Conservation (phyloP, 495 filamentous ascomycete species). For the Copromyces sp. region DNA sequence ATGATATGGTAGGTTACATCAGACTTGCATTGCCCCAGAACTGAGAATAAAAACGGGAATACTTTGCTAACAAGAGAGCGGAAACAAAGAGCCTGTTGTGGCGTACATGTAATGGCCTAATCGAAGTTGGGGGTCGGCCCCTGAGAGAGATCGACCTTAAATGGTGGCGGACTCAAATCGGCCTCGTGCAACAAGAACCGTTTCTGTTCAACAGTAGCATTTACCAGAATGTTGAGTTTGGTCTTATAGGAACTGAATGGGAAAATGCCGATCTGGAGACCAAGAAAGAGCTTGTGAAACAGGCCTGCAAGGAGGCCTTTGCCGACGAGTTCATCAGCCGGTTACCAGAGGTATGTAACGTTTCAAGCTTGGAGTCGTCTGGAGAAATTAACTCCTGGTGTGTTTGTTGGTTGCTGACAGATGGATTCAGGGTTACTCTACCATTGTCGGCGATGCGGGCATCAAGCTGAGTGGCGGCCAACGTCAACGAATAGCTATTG, state of each 20-base stretch:
- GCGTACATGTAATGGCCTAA: constrained; percentile 39
- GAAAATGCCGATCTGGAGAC: constrained; percentile 39
- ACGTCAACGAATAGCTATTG: constrained; percentile 58
- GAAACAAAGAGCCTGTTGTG: constrained; percentile 27
- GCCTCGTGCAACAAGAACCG: constrained; percentile 60
- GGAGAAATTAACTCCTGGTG: not conserved
- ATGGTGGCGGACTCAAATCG: constrained; percentile 56
- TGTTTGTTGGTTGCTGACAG: not conserved
- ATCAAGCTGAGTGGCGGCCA: constrained; percentile 54
- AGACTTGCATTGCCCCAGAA: not conserved
- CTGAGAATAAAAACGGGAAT: constrained; percentile 5
- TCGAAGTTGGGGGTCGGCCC: constrained; percentile 41
- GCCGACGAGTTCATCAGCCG: constrained; percentile 51
- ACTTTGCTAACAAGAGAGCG: not conserved
- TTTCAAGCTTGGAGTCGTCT: not conserved
- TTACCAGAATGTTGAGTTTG: constrained; percentile 54
- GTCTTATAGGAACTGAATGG: constrained; percentile 52
- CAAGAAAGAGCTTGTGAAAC: constrained; percentile 45
- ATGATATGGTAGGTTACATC: constrained; percentile 29
- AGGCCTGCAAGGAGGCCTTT: constrained; percentile 51
- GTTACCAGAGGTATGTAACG: constrained; percentile 38
- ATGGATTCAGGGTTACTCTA: constrained; percentile 46
- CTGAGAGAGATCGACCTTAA: constrained; percentile 45
- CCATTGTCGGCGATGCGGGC: constrained; percentile 46
- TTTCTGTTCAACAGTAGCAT: constrained; percentile 62